Conservation (phyloP, 1,284 basidiomycete species). For the Gomphus bonarii region DNA sequence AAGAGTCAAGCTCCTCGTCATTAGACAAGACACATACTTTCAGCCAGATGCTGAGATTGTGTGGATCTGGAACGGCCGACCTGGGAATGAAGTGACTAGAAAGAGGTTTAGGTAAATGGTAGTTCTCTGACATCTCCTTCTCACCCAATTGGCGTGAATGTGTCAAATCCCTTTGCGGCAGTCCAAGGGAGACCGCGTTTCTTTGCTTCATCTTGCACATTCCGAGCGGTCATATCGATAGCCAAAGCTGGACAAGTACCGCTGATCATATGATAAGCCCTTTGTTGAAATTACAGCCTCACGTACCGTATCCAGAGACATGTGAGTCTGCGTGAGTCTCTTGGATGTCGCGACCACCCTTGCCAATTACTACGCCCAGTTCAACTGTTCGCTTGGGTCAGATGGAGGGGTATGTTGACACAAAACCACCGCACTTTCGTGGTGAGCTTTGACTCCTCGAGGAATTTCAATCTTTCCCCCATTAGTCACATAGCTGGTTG, state of each 20-base stretch:
- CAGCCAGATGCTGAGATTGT: conserved; percentile 67
- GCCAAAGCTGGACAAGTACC: conserved; percentile 56
- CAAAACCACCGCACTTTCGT: conserved; percentile 60
- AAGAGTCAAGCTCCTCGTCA: conserved; percentile 4
- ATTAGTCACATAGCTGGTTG: conserved; percentile 75
- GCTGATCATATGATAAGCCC: background rate
- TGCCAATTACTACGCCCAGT: conserved; percentile 92
- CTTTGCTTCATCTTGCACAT: conserved; percentile 90
- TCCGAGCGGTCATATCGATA: conserved; percentile 92
- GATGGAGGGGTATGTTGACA: background rate
- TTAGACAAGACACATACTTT: conserved; percentile 35
- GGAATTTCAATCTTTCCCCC: conserved; percentile 84
- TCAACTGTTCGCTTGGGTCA: conserved; percentile 53
- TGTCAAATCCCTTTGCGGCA: conserved; percentile 85
- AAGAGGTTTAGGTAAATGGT: conserved; percentile 2
- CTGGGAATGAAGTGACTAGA: conserved; percentile 75
- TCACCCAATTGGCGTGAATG: conserved; percentile 76
- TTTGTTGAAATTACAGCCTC: background rate
- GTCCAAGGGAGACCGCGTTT: conserved; percentile 92
- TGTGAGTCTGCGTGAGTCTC: conserved; percentile 64
- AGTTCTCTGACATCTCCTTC: background rate
- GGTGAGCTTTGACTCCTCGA: conserved; percentile 72
- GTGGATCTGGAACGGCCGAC: conserved; percentile 56
- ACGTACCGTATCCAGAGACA: conserved; percentile 84
- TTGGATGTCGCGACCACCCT: conserved; percentile 72